Percentiles rank a stretch among this genome's conserved stretches.
Evolutionary conservation across 2,329 filamentous ascomycete species (phyloP).

Genomic region (Trichoderma simmonsii): DNA sequence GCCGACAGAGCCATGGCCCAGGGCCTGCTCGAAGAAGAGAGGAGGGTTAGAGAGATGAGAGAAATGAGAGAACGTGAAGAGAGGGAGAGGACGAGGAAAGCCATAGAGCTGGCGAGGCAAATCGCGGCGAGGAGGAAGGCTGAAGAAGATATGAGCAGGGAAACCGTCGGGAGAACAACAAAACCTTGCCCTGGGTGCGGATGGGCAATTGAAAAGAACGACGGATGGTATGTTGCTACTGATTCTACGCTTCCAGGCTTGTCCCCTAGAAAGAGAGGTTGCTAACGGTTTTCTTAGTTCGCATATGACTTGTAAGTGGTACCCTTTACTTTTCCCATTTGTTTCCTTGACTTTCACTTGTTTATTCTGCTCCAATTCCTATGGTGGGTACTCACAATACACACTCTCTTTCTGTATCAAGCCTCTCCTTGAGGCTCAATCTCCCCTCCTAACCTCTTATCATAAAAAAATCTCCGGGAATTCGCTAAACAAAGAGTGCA

Average conservation of each 20-base stretch:
- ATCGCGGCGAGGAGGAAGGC: slow-evolving; percentile 29
- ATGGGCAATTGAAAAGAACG: slow-evolving; percentile 39
- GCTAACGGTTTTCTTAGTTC: slow-evolving; percentile 32
- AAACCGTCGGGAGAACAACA: slow-evolving; percentile 30
- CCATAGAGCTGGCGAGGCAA: slow-evolving; percentile 28
- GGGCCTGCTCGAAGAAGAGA: slow-evolving; percentile 32
- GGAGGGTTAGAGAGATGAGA: slow-evolving; percentile 27
- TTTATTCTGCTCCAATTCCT: neutral
- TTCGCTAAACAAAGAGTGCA: neutral
- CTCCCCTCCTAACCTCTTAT: neutral
- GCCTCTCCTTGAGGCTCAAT: neutral
- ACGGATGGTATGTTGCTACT: slow-evolving; percentile 38
- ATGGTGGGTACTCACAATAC: slow-evolving; percentile 16
- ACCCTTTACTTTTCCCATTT: neutral
- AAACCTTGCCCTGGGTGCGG: slow-evolving; percentile 40
- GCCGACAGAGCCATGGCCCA: slow-evolving; percentile 38
- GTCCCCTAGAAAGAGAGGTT: neutral
- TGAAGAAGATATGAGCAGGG: slow-evolving; percentile 36
- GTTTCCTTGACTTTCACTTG: neutral
- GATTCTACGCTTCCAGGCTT: neutral
- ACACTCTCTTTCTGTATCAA: neutral
- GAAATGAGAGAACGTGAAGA: slow-evolving; percentile 26
- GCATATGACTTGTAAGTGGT: slow-evolving; percentile 42
- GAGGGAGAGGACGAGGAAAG: slow-evolving; percentile 27
- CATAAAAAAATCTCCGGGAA: neutral